Evolutionary conservation across 2,329 filamentous ascomycete species (phyloP).

Genomic region (Aspergillus japonicus): DNA sequence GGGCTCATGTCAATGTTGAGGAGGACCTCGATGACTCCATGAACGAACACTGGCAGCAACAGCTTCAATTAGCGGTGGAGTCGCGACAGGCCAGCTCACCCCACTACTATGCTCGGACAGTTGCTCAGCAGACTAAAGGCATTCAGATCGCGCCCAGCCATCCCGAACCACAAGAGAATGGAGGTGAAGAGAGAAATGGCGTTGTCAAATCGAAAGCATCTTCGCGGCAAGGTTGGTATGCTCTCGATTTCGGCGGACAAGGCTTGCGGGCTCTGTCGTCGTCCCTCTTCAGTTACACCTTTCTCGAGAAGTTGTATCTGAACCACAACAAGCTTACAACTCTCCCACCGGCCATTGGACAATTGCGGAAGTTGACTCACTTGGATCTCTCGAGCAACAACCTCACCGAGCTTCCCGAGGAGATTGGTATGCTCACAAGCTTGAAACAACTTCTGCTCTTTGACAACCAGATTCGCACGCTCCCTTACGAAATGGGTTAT

Average conservation of each 20-base stretch:
- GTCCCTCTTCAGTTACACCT: constrained; percentile 81
- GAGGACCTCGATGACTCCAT: constrained; percentile 58
- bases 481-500: constrained; percentile 85
- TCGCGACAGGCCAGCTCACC: constrained; percentile 67
- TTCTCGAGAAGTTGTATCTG: constrained; percentile 88
- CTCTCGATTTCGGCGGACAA: constrained; percentile 94
- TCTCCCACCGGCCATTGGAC: constrained; percentile 78
- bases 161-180: constrained; percentile 48
- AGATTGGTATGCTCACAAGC: constrained; percentile 96
- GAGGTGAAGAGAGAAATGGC: constrained; percentile 61
- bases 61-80: constrained; percentile 76
- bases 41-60: constrained; percentile 80
- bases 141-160: constrained; percentile 49
- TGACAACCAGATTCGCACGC: constrained; percentile 79
- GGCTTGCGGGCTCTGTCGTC: constrained; percentile 78
- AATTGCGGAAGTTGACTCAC: constrained; percentile 74
- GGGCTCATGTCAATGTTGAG: constrained; percentile 56
- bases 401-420: constrained; percentile 74
- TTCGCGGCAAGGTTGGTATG: constrained; percentile 79
- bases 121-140: constrained; percentile 49
- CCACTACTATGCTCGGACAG: constrained; percentile 64
- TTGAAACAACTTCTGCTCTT: constrained; percentile 82
- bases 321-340: constrained; percentile 85
- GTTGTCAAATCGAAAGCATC: constrained; percentile 59
- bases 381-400: constrained; percentile 90